These are phyloP conservation scores for Durotheca rogersii DNA, from an alignment of 495 filamentous ascomycete species.

Conservation along the genomic window DNA sequence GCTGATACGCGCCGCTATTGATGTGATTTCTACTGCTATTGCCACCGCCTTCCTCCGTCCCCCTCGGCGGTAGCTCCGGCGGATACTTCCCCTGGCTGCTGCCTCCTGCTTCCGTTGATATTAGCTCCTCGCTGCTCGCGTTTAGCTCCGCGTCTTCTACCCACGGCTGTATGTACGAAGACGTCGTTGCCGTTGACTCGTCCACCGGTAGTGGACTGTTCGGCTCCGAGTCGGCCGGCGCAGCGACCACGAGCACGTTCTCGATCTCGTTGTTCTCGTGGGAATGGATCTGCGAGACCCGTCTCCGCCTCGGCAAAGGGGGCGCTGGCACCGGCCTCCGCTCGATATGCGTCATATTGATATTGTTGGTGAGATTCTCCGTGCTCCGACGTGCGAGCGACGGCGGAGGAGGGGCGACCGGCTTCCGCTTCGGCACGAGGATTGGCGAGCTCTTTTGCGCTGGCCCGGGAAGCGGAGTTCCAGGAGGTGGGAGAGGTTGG, in stretches of 20 bases:
- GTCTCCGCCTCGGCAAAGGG: slow-evolving; percentile 31
- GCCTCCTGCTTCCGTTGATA: slow-evolving; percentile 1
- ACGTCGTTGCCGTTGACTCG: slow-evolving; percentile 5
- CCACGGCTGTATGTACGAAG: slow-evolving; percentile 44
- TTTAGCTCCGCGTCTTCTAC: slow-evolving; percentile 41
- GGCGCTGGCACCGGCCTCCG: slow-evolving; percentile 48
- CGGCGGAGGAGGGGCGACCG: slow-evolving; percentile 39
- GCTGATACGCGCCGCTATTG: too few species aligned
- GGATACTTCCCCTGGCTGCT: neutral
- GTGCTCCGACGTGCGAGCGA: slow-evolving; percentile 28
- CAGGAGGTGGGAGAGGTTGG: slow-evolving; percentile 72
- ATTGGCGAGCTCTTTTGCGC: slow-evolving; percentile 56
- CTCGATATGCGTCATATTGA: slow-evolving; percentile 34
- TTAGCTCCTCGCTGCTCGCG: slow-evolving; percentile 16
- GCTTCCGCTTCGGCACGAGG: slow-evolving; percentile 53
- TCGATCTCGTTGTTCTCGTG: slow-evolving; percentile 42
- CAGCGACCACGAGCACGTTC: slow-evolving; percentile 59
- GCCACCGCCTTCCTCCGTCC: neutral
- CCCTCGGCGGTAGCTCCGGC: slow-evolving; percentile 17
- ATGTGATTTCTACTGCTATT: too few species aligned
- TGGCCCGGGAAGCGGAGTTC: slow-evolving; percentile 61
- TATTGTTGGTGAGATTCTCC: slow-evolving; percentile 25
- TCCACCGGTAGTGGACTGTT: slow-evolving; percentile 47
- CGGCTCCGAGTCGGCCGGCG: slow-evolving; percentile 58
- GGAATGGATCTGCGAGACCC: slow-evolving; percentile 31